Conservation (phyloP, 1,139 yeast genomes). For the Candida freyschussii region DNA sequence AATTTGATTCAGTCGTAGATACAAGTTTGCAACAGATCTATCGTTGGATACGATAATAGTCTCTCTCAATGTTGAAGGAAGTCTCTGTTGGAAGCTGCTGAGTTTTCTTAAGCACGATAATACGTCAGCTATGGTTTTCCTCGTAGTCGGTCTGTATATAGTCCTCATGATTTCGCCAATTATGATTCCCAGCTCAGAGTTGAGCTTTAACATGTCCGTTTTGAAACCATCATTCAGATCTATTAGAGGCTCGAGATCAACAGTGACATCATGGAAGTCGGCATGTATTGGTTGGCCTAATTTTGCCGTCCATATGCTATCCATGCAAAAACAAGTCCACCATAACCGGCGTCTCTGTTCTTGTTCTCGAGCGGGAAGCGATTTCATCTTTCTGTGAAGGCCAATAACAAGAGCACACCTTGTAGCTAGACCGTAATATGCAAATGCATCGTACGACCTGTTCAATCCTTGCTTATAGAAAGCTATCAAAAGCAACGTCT, state of each 20-base stretch:
- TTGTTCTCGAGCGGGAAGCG: conserved; percentile 21
- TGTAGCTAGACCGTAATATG: conserved; percentile 46
- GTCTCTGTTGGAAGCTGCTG: conserved; percentile 19
- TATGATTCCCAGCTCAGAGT: conserved; percentile 14
- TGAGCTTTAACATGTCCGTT: conserved; percentile 21
- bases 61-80: conserved; percentile 21
- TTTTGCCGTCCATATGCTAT: conserved; percentile 47
- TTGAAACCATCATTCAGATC: conserved; percentile 31
- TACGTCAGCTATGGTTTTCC: conserved; percentile 17
- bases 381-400: conserved; percentile 37
- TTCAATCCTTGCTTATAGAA: conserved; percentile 45
- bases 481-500: conserved; percentile 42
- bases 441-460: conserved; percentile 45
- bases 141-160: conserved; percentile 18
- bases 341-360: conserved; percentile 46
- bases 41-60: conserved; percentile 26
- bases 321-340: conserved; percentile 52
- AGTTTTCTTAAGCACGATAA: conserved; percentile 15
- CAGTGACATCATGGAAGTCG: conserved; percentile 46
- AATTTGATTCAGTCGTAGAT: conserved; percentile 34
- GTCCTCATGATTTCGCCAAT: conserved; percentile 20
- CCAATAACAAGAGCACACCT: conserved; percentile 43
- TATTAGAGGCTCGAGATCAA: conserved; percentile 40
- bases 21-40: conserved; percentile 34
- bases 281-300: conserved; percentile 43